A percentile compares a stretch with the other conserved stretches of the same genome.
Evolutionary conservation across 345 rosid genomes (phyloP).

Genomic region (Boechera divaricarpa): DNA sequence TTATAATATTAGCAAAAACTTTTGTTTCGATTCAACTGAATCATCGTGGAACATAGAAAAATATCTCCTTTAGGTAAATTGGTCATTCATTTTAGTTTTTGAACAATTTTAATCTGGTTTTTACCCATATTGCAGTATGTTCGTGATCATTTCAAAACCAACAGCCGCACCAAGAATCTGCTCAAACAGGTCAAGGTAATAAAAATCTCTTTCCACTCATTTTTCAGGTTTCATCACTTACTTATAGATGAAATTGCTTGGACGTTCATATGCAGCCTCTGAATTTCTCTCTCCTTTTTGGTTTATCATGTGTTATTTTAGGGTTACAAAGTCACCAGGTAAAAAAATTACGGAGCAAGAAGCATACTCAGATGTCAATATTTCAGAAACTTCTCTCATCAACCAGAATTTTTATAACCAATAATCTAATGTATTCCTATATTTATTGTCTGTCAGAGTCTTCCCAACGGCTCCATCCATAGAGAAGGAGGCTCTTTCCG

Average conservation of each 20-base stretch:
- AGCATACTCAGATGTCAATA: not conserved
- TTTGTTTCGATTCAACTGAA: slow-evolving; percentile 5
- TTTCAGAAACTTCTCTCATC: slow-evolving; percentile 5
- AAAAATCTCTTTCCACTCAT: not conserved
- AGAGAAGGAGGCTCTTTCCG: slow-evolving; percentile 8
- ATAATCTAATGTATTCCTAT: not conserved
- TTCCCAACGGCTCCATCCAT: not conserved
- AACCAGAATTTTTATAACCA: not conserved
- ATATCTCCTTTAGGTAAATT: not conserved
- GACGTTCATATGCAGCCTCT: not conserved
- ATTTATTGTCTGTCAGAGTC: not conserved
- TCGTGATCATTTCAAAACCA: slow-evolving; percentile 68
- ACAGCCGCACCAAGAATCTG: slow-evolving; percentile 69
- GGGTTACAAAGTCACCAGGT: slow-evolving; percentile 67
- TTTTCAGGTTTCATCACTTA: slow-evolving; percentile 8
- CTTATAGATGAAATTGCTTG: not conserved
- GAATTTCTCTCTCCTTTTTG: not conserved
- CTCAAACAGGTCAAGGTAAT: slow-evolving; percentile 75
- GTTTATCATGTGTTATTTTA: slow-evolving; percentile 35
- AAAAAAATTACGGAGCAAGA: slow-evolving; percentile 20
- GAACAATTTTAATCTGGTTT: not conserved
- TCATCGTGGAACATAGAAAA: not conserved
- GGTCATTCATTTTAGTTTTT: not conserved
- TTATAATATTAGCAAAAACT: not conserved
- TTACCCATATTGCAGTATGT: slow-evolving; percentile 62